Evolutionary conservation across 1,284 basidiomycete genomes (phyloP).

Genomic region (Ustilago bromivora): DNA sequence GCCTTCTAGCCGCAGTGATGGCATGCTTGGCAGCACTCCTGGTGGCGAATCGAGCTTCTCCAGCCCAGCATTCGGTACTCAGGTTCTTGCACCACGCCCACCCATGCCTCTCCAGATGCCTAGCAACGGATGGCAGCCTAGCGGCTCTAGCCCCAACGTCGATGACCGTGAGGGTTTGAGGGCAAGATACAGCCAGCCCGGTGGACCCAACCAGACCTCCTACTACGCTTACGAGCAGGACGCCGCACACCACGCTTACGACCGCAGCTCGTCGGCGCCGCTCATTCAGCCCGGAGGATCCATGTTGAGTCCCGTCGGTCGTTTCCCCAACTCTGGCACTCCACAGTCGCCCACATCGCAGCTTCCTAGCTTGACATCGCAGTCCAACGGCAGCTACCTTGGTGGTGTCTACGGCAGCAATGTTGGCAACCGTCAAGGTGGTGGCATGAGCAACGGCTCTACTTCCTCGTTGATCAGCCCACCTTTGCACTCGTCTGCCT

Average conservation of each 20-base stretch:
- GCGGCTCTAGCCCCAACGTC: slow-evolving; percentile 21
- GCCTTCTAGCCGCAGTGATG: slow-evolving; percentile 39
- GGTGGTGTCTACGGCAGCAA: slow-evolving; percentile 37
- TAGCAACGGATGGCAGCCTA: slow-evolving; percentile 31
- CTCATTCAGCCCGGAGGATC: slow-evolving; percentile 36
- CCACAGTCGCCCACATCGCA: slow-evolving; percentile 39
- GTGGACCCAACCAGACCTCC: slow-evolving; percentile 15
- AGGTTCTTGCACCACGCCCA: slow-evolving; percentile 30
- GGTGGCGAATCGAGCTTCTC: slow-evolving; percentile 42
- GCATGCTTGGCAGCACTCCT: slow-evolving; percentile 39
- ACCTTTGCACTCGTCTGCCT: slow-evolving; percentile 31
- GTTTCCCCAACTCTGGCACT: slow-evolving; percentile 27
- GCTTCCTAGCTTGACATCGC: slow-evolving; percentile 33
- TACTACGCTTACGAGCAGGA: slow-evolving; percentile 51
- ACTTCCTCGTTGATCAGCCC: slow-evolving; percentile 45
- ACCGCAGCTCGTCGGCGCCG: slow-evolving; percentile 46
- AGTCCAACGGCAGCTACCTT: slow-evolving; percentile 33
- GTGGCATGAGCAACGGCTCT: slow-evolving; percentile 22
- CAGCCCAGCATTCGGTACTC: slow-evolving; percentile 41
- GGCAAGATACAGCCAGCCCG: slow-evolving; percentile 29
- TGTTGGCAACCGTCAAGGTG: slow-evolving; percentile 7
- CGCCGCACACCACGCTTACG: slow-evolving; percentile 37
- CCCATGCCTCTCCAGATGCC: slow-evolving; percentile 52
- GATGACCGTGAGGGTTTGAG: slow-evolving; percentile 47
- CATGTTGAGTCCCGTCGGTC: slow-evolving; percentile 42